phyloP scores from a whole-genome alignment of 306 rosid genomes.

The Carpinus fangiana region DNA sequence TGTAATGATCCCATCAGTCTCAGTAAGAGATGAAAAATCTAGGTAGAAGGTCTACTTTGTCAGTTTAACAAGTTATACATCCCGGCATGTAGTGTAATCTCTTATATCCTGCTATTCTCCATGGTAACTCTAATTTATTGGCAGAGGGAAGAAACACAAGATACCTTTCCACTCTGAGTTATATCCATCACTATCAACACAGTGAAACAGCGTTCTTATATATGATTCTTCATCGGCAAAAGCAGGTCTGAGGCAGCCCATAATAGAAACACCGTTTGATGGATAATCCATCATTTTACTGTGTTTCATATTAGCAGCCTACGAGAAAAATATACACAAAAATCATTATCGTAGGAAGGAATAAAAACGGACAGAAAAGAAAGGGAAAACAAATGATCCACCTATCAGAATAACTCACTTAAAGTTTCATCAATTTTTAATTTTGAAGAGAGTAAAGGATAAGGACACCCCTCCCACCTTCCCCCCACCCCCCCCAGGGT shows the following conservation, averaged over 20 bases:
- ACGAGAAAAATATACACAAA: conserved; percentile 30
- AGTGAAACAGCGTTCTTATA: conserved; percentile 50
- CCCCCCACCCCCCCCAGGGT: not conserved
- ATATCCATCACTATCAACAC: conserved; percentile 57
- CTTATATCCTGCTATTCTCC: conserved; percentile 1
- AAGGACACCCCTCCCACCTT: not conserved
- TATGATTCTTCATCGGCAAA: conserved; percentile 72
- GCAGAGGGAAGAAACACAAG: conserved; percentile 3
- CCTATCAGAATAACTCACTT: not conserved
- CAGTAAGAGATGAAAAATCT: not conserved
- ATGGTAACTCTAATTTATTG: not conserved
- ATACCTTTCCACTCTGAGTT: conserved; percentile 69
- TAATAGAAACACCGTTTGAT: conserved; percentile 83
- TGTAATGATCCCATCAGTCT: not conserved
- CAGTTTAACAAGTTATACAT: conserved; percentile 10
- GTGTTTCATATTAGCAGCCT: conserved; percentile 60
- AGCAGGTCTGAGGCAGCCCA: conserved; percentile 84
- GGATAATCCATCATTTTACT: conserved; percentile 71
- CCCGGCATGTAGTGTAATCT: not conserved
- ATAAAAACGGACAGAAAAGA: not conserved
- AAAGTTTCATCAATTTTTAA: not conserved
- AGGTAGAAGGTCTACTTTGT: conserved; percentile 2
- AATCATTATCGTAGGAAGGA: conserved; percentile 22
- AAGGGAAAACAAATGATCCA: not conserved
- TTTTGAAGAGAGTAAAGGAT: not conserved